Percentiles rank a stretch among this genome's conserved stretches.
These are phyloP conservation scores for Thraustotheca clavata DNA, from an alignment of 352 stramenopile genomes.

Conservation along the genomic window DNA sequence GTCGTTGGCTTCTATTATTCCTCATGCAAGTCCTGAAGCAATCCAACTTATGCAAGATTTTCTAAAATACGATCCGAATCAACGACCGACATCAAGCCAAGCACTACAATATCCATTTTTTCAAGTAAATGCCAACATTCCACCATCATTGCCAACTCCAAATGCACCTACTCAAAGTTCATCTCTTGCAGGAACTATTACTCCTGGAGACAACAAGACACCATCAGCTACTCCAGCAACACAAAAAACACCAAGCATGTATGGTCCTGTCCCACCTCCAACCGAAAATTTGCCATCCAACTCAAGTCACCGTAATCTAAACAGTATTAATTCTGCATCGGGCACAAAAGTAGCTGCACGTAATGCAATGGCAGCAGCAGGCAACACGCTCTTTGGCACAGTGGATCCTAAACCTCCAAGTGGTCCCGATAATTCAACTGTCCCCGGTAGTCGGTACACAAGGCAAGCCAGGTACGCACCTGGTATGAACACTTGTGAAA, in stretches of 20 bases:
- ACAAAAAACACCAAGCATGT: conserved; percentile 9
- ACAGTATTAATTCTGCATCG: not conserved
- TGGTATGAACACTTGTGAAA: conserved; percentile 41
- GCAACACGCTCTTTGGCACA: conserved; percentile 47
- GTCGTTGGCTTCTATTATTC: conserved; percentile 82
- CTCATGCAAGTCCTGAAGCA: conserved; percentile 82
- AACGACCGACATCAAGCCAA: conserved; percentile 88
- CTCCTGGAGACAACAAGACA: conserved; percentile 12
- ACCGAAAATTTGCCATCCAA: not conserved
- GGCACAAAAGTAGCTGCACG: conserved; percentile 24
- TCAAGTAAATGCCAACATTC: conserved; percentile 74
- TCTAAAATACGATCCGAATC: conserved; percentile 90
- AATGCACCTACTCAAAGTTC: conserved; percentile 35
- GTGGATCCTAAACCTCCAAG: conserved; percentile 3
- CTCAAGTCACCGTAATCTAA: not conserved
- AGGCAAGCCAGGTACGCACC: conserved; percentile 69
- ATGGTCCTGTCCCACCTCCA: conserved; percentile 3
- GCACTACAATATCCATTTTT: conserved; percentile 95
- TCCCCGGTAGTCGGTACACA: conserved; percentile 62
- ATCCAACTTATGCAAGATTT: conserved; percentile 90
- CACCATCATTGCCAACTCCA: conserved; percentile 59
- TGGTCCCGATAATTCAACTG: conserved; percentile 42
- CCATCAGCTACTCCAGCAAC: not conserved
- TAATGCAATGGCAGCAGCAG: conserved; percentile 64
- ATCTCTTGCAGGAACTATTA: conserved; percentile 8